A percentile compares a stretch with the other conserved stretches of the same genome.
phyloP scores from a whole-genome alignment of 331 rosid species.

The Rosa hybrid region DNA sequence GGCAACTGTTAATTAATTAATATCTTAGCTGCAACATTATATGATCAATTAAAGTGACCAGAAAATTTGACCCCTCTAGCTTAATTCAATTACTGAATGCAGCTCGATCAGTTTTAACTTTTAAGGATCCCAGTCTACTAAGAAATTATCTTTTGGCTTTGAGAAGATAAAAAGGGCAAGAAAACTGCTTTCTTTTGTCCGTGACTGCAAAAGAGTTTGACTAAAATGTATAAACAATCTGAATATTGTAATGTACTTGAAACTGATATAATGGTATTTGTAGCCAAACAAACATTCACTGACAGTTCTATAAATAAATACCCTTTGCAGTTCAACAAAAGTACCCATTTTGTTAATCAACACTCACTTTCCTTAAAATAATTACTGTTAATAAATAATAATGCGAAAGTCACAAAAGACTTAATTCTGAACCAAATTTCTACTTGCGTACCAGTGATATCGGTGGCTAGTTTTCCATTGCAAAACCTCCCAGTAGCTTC shows the following conservation, averaged over 20 bases:
- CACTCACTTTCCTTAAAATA: neutral
- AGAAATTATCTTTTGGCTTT: neutral
- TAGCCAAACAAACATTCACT: neutral
- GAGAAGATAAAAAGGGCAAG: neutral
- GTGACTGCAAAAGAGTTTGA: neutral
- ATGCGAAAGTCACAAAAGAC: neutral
- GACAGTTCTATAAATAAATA: neutral
- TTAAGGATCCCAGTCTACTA: neutral
- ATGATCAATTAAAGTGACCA: neutral
- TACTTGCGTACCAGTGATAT: conserved; percentile 62
- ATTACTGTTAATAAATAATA: neutral
- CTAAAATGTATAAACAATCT: neutral
- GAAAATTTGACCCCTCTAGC: neutral
- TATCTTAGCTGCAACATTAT: neutral
- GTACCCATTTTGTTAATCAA: neutral
- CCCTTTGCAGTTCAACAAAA: neutral
- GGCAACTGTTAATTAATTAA: neutral
- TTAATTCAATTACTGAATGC: neutral
- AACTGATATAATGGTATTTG: neutral
- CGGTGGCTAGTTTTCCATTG: conserved; percentile 91
- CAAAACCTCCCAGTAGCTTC: conserved; percentile 90
- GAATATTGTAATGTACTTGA: neutral
- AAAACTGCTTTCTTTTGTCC: too few species aligned
- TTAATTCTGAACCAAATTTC: neutral
- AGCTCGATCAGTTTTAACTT: neutral